phyloP scores from a whole-genome alignment of 345 rosid species.

The Gossypioides kirkii region DNA sequence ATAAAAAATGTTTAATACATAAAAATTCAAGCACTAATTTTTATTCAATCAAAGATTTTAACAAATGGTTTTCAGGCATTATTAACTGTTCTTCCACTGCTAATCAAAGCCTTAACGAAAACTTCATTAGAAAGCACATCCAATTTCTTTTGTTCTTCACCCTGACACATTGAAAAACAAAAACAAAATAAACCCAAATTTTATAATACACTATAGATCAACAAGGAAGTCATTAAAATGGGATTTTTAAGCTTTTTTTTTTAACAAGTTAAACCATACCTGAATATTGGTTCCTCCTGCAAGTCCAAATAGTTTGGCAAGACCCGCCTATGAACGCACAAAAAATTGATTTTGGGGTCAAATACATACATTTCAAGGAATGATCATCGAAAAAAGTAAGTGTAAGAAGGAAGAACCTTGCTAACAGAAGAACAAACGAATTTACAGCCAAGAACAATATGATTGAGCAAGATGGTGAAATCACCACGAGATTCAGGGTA shows the following conservation, averaged over 20 bases:
- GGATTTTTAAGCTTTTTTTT: background rate
- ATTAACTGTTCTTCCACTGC: conserved; percentile 72
- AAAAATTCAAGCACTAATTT: background rate
- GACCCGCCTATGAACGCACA: conserved; percentile 53
- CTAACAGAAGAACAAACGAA: conserved; percentile 67
- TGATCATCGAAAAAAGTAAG: too few species aligned
- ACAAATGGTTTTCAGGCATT: conserved; percentile 13
- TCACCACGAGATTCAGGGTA: conserved; percentile 76
- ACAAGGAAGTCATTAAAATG: background rate
- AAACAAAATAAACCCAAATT: background rate
- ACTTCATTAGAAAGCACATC: conserved; percentile 80
- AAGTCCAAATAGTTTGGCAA: conserved; percentile 68
- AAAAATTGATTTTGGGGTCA: background rate
- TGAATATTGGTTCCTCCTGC: conserved; percentile 78
- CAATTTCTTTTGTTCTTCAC: conserved; percentile 75
- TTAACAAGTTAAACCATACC: conserved; percentile 25
- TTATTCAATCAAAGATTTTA: background rate
- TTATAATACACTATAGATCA: background rate
- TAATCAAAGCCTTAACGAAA: conserved; percentile 63
- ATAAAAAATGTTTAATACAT: background rate
- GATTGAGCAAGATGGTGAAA: conserved; percentile 63
- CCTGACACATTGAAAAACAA: conserved; percentile 26
- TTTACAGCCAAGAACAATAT: conserved; percentile 82
- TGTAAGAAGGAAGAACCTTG: conserved; percentile 38
- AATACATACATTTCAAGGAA: too few species aligned